These are phyloP conservation scores for Marsdenia floribunda DNA, from an alignment of 257 asterid genomes.

Conservation along the genomic window DNA sequence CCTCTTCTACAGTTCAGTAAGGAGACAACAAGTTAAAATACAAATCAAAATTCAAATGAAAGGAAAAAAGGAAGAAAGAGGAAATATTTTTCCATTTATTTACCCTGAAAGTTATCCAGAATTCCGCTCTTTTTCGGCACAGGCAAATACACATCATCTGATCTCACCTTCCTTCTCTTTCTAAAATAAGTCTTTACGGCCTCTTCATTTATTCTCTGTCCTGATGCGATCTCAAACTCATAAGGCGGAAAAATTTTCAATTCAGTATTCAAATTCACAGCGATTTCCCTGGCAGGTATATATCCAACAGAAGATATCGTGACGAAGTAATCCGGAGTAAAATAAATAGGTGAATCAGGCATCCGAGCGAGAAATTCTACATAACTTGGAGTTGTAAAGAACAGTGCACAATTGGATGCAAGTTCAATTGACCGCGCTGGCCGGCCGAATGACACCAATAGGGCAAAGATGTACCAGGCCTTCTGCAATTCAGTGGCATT, in stretches of 20 bases:
- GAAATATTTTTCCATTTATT: background rate
- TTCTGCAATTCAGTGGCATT: constrained; percentile 24
- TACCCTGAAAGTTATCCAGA: constrained; percentile 28
- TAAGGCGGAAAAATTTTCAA: constrained; percentile 20
- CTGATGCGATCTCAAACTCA: constrained; percentile 13
- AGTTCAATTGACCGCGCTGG: constrained; percentile 50
- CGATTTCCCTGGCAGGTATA: constrained; percentile 29
- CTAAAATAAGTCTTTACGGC: constrained; percentile 34
- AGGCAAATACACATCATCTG: constrained; percentile 25
- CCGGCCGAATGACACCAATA: constrained; percentile 38
- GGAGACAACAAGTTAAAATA: constrained; percentile 5
- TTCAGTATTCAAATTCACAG: constrained; percentile 22
- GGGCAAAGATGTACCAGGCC: constrained; percentile 62
- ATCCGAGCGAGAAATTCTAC: constrained; percentile 54
- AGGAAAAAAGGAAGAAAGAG: background rate
- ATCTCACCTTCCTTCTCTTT: constrained; percentile 44
- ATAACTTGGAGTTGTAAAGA: constrained; percentile 31
- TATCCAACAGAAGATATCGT: constrained; percentile 51
- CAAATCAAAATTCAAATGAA: background rate
- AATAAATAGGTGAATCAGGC: constrained; percentile 57
- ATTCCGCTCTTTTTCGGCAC: constrained; percentile 22
- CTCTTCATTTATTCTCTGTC: constrained; percentile 13
- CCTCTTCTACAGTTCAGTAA: constrained; percentile 32
- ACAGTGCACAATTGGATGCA: constrained; percentile 30
- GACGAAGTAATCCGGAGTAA: constrained; percentile 35